Conservation (phyloP, 257 asterid species). For the Petunia axillaris region DNA sequence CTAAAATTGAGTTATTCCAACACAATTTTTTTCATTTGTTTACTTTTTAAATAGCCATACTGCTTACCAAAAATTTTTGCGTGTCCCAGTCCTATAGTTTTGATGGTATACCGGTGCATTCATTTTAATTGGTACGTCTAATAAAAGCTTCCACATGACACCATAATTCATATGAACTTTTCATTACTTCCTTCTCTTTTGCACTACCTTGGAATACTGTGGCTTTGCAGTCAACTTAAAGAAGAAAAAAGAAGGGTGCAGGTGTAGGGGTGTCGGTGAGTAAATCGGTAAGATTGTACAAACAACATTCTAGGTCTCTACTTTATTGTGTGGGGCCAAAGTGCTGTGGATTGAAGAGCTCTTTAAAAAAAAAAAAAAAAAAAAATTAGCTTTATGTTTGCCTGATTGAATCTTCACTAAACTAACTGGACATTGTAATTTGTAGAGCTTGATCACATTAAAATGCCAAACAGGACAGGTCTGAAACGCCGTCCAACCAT, state of each 20-base stretch:
- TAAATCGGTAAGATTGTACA: not conserved
- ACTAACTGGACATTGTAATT: not conserved
- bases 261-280: not conserved
- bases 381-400: not conserved
- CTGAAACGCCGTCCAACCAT: not conserved
- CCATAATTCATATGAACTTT: not conserved
- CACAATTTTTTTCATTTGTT: no score
- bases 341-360: not conserved
- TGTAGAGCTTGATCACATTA: not conserved
- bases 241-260: not conserved
- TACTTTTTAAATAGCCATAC: no score
- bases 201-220: no score
- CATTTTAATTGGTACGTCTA: no score
- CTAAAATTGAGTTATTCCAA: no score
- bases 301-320: no score
- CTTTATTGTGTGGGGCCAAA: no score
- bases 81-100: no score
- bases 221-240: no score
- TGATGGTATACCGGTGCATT: no score
- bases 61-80: no score
- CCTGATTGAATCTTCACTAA: not conserved
- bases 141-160: not conserved
- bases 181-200: not conserved
- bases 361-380: not conserved
- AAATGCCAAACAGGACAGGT: slow-evolving; percentile 1